Percentiles rank a stretch among this genome's conserved stretches.
phyloP scores from a whole-genome alignment of 2,329 filamentous ascomycete genomes.

The Botryotinia globosa region DNA sequence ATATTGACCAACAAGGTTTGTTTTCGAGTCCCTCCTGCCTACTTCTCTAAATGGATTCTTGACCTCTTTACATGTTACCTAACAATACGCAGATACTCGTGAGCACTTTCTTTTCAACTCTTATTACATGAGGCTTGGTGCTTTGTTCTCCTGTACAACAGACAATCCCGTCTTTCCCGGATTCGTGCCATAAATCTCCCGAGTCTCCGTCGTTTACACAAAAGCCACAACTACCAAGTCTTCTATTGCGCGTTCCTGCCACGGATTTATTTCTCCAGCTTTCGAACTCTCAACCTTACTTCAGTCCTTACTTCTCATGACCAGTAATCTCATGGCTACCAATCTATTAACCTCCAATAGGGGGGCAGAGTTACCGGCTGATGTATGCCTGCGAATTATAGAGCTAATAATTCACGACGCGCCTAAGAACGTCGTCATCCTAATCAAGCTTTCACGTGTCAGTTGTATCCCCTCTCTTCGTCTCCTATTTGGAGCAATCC shows the following conservation, averaged over 20 bases:
- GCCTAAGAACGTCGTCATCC: background rate
- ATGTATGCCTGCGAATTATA: slow-evolving; percentile 15
- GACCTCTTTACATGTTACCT: background rate
- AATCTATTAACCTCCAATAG: slow-evolving; percentile 8
- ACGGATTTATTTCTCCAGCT: background rate
- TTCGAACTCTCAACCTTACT: background rate
- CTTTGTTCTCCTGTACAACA: background rate
- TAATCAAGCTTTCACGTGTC: slow-evolving; percentile 16
- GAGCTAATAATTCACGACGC: background rate
- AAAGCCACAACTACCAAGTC: background rate
- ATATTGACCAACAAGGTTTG: background rate
- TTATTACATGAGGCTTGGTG: background rate
- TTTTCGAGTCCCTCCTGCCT: background rate
- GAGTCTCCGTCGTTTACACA: background rate
- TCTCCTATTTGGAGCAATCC: background rate
- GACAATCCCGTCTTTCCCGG: background rate
- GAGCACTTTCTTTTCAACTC: background rate
- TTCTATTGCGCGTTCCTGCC: background rate
- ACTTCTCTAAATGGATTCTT: background rate
- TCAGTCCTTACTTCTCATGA: background rate
- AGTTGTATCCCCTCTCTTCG: background rate
- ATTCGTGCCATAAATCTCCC: background rate
- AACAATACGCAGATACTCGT: background rate
- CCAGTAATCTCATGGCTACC: background rate
- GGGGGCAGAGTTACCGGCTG: slow-evolving; percentile 1